Evolutionary conservation across 768 basidiomycete species (phyloP), one percentile per base, ranked within the genome.

Genomic region (Tylopilus cervinicoccineus): DNA sequence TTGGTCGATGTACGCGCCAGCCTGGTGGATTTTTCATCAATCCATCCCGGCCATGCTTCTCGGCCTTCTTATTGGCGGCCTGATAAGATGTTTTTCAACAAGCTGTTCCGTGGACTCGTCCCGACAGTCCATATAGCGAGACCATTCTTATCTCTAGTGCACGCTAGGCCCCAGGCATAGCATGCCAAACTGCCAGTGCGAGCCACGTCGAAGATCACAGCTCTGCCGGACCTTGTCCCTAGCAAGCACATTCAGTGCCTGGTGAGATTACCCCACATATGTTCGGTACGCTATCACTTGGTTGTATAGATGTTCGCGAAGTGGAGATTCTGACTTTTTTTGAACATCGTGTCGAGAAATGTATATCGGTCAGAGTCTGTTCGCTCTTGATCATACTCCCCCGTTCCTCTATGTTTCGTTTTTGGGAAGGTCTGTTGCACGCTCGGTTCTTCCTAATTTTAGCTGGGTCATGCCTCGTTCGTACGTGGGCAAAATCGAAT

Each of bases 41-140:
- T 34, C 19, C 8, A 24, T 19, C n/a, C 17, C 26, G 22, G 29
- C 20, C 22, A n/a, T 31, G 28, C 34, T 42, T 50, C 51, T 36
- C 11, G 23, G 26, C 8, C 20, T 40, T 19, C 36, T n/a, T 12
- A 19, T 26, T 31, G 34, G 36, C 16, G 26, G 20, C 22, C 6
- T 23, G 19, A 54, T 34, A 19, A 23, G 23, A 14, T 16, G 20
- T 32, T 38, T n/a, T 28, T 27, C 19, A 27, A 45, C 13, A 13
- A 17, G 13, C 5, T n/a, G 14, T 44, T 24, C 47, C 42, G 42
- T 46, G 53, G 53, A 50, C 38, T 43, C 31, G n/a, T 54, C 20
- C 19, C 14, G 13, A 38, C 26, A 14, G 29, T n/a, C 12, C 5
- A 38, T n/a, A 27, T 38, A 32, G 40, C 27, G 31, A 39, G 37